phyloP scores from a whole-genome alignment of 2,329 filamentous ascomycete species.

The Cladophialophora exuberans region DNA sequence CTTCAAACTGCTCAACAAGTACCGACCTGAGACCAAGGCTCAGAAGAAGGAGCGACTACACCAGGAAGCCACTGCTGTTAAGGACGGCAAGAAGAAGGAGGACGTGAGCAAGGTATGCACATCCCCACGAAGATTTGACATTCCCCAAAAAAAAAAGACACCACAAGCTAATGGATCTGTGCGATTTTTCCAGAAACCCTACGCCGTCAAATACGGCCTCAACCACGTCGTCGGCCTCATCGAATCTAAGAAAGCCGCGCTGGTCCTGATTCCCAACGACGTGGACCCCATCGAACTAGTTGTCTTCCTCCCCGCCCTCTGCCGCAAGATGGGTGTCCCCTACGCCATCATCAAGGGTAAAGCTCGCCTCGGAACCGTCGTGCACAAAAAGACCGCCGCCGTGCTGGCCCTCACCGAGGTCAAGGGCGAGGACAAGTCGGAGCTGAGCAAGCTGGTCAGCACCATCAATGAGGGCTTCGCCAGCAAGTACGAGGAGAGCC shows the following conservation, averaged over 20 bases:
- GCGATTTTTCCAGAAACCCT: conserved; percentile 69
- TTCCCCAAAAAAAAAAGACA: too few species aligned
- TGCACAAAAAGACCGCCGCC: conserved; percentile 99
- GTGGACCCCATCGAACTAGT: conserved; percentile 99
- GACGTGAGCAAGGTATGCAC: conserved; percentile 79
- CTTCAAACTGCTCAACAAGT: conserved; percentile 99
- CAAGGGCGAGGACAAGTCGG: conserved; percentile 95
- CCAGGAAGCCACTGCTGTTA: conserved; percentile 96
- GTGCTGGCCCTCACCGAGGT: conserved; percentile 96
- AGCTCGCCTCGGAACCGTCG: conserved; percentile 96
- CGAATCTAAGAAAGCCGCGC: conserved; percentile 99
- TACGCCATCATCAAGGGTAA: conserved; percentile 99
- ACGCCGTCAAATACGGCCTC: conserved; percentile 98
- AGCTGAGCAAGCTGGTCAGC: conserved; percentile 94
- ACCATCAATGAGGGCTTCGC: conserved; percentile 98
- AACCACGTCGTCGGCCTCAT: conserved; percentile 98
- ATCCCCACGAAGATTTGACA: too few species aligned
- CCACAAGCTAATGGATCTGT: too few species aligned
- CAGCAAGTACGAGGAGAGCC: conserved; percentile 89
- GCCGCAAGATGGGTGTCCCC: conserved; percentile 99
- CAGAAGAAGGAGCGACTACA: conserved; percentile 99
- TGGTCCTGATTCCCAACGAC: conserved; percentile 98
- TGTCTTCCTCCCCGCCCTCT: conserved; percentile 97
- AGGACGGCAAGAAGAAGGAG: conserved; percentile 99
- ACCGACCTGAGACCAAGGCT: conserved; percentile 97